Conservation (phyloP, 306 rosid species). For the Trifolium pratense region DNA sequence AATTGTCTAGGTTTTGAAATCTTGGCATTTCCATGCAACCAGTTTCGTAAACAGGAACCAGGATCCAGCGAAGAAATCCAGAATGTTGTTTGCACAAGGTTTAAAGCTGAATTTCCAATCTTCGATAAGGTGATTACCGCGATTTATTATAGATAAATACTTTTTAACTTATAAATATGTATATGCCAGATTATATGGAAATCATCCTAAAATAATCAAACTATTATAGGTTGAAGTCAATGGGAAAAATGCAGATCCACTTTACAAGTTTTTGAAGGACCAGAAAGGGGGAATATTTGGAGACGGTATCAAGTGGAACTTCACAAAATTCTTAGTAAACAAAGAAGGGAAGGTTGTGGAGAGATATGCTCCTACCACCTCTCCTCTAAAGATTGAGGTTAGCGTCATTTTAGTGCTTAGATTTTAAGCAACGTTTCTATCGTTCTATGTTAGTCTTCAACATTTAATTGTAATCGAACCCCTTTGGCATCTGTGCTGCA, state of each 20-base stretch:
- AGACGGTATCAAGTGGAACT: slow-evolving; percentile 92
- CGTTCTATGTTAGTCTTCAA: neutral
- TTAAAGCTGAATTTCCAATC: slow-evolving; percentile 85
- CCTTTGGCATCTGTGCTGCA: neutral
- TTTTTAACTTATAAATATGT: neutral
- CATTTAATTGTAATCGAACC: neutral
- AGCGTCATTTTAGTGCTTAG: slow-evolving; percentile 32
- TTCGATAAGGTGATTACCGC: slow-evolving; percentile 72
- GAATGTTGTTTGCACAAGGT: slow-evolving; percentile 74
- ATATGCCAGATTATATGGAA: slow-evolving; percentile 10
- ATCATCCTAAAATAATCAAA: slow-evolving; percentile 28
- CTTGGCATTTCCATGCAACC: slow-evolving; percentile 99
- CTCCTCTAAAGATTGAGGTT: slow-evolving; percentile 89
- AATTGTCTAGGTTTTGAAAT: slow-evolving; percentile 69
- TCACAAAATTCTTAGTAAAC: slow-evolving; percentile 82
- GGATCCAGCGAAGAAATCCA: slow-evolving; percentile 82
- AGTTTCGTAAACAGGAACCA: slow-evolving; percentile 86
- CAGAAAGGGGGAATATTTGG: slow-evolving; percentile 83
- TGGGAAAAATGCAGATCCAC: slow-evolving; percentile 74
- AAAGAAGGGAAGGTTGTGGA: slow-evolving; percentile 87
- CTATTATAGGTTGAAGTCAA: slow-evolving; percentile 72
- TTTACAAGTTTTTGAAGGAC: slow-evolving; percentile 72
- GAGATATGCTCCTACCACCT: slow-evolving; percentile 87
- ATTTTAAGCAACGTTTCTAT: slow-evolving; percentile 20
- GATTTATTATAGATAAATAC: neutral